Base-by-base conservation (phyloP, 2,329 filamentous ascomycete species). In the Alternaria longipes region DNA sequence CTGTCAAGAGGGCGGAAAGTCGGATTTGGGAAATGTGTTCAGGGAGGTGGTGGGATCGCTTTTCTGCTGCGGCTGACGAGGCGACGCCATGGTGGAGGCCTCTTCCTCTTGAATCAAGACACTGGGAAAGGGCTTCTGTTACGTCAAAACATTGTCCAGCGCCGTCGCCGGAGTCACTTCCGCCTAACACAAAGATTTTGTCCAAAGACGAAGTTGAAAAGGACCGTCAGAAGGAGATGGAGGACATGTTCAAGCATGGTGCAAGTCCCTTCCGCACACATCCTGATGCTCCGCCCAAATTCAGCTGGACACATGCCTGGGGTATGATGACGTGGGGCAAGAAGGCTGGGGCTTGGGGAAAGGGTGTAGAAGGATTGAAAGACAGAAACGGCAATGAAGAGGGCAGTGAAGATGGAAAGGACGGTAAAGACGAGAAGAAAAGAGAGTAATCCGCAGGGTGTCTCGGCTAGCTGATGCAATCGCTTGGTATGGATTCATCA, bases 11-110 rank as follows among this genome's bases (percentile, higher is more conserved):
- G 24, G 92, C 91, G 2, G 84, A 87, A 44, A 92, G 89, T 66
- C 82, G 92, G n/a, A 80, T 95, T 3, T 95, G 91, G 91, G 91
- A 95, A 79, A 87, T 95, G 74, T 94, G 91, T 76, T 87, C 90
- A 18, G 83, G 82, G 38, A 82, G 85, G 62, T 94, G 91, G 91
- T 92, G 92, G 81, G 84, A 84, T 3, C 80, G 90, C 47, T 81
- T 88, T 87, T 84, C 84, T 83, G 69, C 90, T 89, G 5, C 71
- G 6, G 16, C 28, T 26, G 8, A 26, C n/a, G 47, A 52, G 44
- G 79, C 28, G 89, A 51, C 34, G 3, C 26, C 26, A 3, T 94
- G 91, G 91, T 90, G 89, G 86, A 85, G 85, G 63, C 91, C 91
- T 3, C 72, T 93, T 40, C 85, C 88, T 0, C 64, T 75, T 0